Evolutionary conservation across 164 flowering plant species (phyloP), one percentile per base, ranked within the genome.

Genomic region (Echeveria elegans): DNA sequence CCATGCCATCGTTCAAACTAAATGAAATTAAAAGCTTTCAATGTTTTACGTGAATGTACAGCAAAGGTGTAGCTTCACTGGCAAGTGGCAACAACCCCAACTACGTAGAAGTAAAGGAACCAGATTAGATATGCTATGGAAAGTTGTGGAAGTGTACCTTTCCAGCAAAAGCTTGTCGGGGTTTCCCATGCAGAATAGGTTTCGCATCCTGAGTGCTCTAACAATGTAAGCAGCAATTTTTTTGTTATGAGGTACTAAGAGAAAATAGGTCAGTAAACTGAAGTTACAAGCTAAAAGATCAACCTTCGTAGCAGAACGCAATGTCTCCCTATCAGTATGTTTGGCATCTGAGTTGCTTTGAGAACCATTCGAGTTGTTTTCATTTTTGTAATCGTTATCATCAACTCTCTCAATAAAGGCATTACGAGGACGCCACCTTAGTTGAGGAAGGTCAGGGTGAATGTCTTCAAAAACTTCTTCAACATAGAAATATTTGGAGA

Each of bases 391-490:
- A 65, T 69, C 77, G 73, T 69, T 68, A 64, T 56, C 52, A 58
- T 68, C 63, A 71, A 9, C 65, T 68, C 38, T 50, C 58, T 85
- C 91, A 70, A 68, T 71, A 73, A 62, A 83, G 67, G 37, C 70
- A 72, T 77, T 82, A 29, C 88, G 81, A 28, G 66, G 69, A 14
- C 86, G 87, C 88, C 87, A 87, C 78, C 83, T 82, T 45, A 75
- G 7, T 16, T 36, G 69, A n/a, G 89, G 81, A 58, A 26, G 60
- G 67, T 84, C 89, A 36, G 72, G 21, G 58, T 60, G 71, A 60
- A 85, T 75, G 73, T 88, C 97, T 69, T 79, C 84, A 78, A 71
- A 87, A 65, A 86, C 86, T 50, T 75, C 71, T 75, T 91, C 97
- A 18, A 69, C 11, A 70, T 80, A 88, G 70, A 87, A 88, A 76